These are phyloP conservation scores for Lophiostoma macrostomum DNA, from an alignment of 495 filamentous ascomycete genomes.

Conservation along the genomic window DNA sequence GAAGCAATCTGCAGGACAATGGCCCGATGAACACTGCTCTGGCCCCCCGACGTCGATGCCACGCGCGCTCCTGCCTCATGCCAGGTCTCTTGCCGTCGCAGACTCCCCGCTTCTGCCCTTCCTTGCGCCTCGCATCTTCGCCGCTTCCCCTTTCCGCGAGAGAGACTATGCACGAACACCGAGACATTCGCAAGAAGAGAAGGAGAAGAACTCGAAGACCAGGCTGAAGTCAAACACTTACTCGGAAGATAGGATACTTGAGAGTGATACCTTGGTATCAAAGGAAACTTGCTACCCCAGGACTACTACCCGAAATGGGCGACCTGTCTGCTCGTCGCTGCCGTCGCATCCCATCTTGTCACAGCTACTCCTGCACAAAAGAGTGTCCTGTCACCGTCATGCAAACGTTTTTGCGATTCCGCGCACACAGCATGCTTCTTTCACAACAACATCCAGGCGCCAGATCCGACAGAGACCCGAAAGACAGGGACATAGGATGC, in stretches of 20 bases:
- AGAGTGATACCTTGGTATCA: too few species aligned
- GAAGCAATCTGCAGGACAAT: slow-evolving; percentile 15
- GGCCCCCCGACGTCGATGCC: slow-evolving; percentile 21
- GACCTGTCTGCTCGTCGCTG: too few species aligned
- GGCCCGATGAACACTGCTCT: slow-evolving; percentile 26
- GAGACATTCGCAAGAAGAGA: not conserved
- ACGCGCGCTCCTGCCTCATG: slow-evolving; percentile 18
- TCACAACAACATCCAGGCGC: too few species aligned
- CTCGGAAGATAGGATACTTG: too few species aligned
- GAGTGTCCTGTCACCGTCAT: not conserved
- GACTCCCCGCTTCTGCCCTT: slow-evolving; percentile 35
- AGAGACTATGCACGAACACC: slow-evolving; percentile 9
- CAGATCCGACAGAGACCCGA: too few species aligned
- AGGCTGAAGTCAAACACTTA: too few species aligned
- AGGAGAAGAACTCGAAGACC: not conserved
- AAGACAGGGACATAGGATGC: too few species aligned
- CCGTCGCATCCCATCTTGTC: not conserved
- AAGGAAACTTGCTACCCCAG: too few species aligned
- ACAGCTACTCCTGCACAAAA: not conserved
- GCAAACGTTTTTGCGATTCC: not conserved
- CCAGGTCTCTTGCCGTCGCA: slow-evolving; percentile 23
- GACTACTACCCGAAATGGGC: too few species aligned
- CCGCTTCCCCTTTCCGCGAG: slow-evolving; percentile 1
- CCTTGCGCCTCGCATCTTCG: slow-evolving; percentile 35
- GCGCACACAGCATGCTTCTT: not conserved